Conservation (phyloP, 768 basidiomycete species). For the Plicaturopsis crispa region DNA sequence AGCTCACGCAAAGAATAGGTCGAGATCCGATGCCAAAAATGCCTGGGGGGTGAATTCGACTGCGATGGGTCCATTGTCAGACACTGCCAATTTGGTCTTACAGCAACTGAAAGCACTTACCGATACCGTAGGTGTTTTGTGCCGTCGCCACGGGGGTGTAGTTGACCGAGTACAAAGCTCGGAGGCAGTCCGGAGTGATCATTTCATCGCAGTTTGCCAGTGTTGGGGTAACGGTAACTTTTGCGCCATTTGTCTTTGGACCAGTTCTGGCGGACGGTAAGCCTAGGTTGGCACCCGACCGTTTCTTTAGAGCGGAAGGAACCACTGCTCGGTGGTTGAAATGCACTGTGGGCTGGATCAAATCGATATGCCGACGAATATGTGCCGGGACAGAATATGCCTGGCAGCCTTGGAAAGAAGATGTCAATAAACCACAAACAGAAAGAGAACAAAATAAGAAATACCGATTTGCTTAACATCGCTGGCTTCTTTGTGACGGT, state of each 20-base stretch:
- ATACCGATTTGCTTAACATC: slow-evolving; percentile 30
- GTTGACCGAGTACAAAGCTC: slow-evolving; percentile 27
- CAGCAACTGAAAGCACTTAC: slow-evolving; percentile 10
- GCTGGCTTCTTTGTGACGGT: slow-evolving; percentile 26
- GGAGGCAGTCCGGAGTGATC: slow-evolving; percentile 33
- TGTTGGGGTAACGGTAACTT: slow-evolving; percentile 8
- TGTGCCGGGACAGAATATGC: slow-evolving; percentile 32
- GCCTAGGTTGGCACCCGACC: slow-evolving; percentile 13
- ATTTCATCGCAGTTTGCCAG: slow-evolving; percentile 25
- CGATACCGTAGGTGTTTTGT: slow-evolving; percentile 32
- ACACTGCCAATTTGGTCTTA: neutral
- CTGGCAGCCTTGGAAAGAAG: slow-evolving; percentile 22
- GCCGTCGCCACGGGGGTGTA: slow-evolving; percentile 21
- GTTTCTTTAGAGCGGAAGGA: slow-evolving; percentile 8
- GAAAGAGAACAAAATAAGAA: slow-evolving; percentile 6
- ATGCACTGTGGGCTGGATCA: slow-evolving; percentile 38
- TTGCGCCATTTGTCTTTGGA: slow-evolving; percentile 12
- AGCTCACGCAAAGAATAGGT: slow-evolving; percentile 10
- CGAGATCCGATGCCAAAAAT: slow-evolving; percentile 26
- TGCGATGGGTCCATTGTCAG: slow-evolving; percentile 3
- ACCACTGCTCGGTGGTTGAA: slow-evolving; percentile 19
- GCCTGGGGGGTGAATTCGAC: slow-evolving; percentile 35
- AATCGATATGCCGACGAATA: slow-evolving; percentile 29
- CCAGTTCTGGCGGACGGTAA: slow-evolving; percentile 9
- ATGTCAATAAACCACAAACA: neutral